Conservation (phyloP, 202 grass and related monocot genomes). For the Elaeis oleifera region DNA sequence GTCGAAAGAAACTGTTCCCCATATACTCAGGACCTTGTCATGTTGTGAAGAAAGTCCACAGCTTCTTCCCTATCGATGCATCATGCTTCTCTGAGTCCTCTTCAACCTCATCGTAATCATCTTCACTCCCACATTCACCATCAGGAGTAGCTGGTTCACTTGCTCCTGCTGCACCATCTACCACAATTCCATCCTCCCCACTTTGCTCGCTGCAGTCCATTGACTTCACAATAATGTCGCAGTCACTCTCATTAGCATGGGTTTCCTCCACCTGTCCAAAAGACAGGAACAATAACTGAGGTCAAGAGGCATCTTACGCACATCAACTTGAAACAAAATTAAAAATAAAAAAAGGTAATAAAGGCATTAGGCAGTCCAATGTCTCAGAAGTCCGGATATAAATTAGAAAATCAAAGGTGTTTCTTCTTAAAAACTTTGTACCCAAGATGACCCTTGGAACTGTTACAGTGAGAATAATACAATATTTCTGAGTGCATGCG, state of each 20-base stretch:
- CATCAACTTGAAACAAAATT: background rate
- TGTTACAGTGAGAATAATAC: too few relatives aligned
- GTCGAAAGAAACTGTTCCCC: too few relatives aligned
- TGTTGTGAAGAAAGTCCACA: slow-evolving; percentile 97
- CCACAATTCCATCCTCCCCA: slow-evolving; percentile 20
- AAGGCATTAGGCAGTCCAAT: background rate
- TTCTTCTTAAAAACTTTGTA: too few relatives aligned
- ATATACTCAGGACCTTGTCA: slow-evolving; percentile 11
- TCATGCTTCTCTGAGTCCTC: slow-evolving; percentile 43
- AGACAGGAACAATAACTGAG: background rate
- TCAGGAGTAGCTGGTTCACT: slow-evolving; percentile 57
- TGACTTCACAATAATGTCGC: slow-evolving; percentile 16
- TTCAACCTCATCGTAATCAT: slow-evolving; percentile 42
- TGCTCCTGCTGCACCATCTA: background rate
- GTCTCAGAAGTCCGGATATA: background rate
- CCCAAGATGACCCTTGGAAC: too few relatives aligned
- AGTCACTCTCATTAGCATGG: slow-evolving; percentile 29
- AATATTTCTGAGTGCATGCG: too few relatives aligned
- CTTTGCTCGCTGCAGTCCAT: slow-evolving; percentile 16
- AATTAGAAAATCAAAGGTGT: too few relatives aligned
- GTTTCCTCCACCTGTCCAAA: slow-evolving; percentile 36
- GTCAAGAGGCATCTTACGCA: background rate
- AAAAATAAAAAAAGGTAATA: background rate
- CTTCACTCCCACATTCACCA: slow-evolving; percentile 27
- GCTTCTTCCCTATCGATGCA: slow-evolving; percentile 65